phyloP scores from a whole-genome alignment of 2,329 filamentous ascomycete genomes.

The Hortaea werneckii region DNA sequence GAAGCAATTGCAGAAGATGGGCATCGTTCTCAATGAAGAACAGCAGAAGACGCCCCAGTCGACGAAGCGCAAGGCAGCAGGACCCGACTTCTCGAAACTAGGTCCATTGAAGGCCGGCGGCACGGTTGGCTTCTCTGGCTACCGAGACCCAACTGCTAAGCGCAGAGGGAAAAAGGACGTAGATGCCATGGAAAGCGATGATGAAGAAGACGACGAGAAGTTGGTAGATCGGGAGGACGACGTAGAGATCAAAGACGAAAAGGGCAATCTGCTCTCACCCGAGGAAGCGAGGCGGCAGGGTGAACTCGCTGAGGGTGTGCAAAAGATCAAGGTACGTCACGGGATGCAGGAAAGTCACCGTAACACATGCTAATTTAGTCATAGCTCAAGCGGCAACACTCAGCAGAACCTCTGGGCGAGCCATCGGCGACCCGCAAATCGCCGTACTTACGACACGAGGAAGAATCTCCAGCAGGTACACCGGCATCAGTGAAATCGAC shows the following conservation, averaged over 20 bases:
- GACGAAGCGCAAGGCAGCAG: conserved; percentile 68
- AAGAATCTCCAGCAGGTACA: conserved; percentile 34
- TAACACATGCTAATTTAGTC: not conserved
- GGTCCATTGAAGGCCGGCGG: conserved; percentile 77
- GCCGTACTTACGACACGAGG: conserved; percentile 27
- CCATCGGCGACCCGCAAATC: conserved; percentile 31
- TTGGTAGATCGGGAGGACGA: conserved; percentile 53
- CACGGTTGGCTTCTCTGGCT: conserved; percentile 80
- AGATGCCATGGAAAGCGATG: conserved; percentile 63
- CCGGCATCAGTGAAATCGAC: conserved; percentile 25
- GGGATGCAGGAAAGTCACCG: no score
- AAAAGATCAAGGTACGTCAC: conserved; percentile 60
- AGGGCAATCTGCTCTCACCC: conserved; percentile 46
- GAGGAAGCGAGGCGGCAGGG: conserved; percentile 64
- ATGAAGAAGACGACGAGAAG: conserved; percentile 53
- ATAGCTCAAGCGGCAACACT: conserved; percentile 73
- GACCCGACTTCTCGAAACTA: conserved; percentile 75
- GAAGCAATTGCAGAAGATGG: conserved; percentile 93
- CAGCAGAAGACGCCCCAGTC: conserved; percentile 52
- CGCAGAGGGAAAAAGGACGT: conserved; percentile 45
- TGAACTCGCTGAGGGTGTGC: conserved; percentile 69
- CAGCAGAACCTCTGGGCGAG: conserved; percentile 53
- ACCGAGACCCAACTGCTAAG: conserved; percentile 46
- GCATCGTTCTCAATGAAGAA: conserved; percentile 58
- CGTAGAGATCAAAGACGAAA: conserved; percentile 50